These are phyloP conservation scores for Erigeron philadelphicus DNA, from an alignment of 140 eudicot genomes.

Conservation along the genomic window DNA sequence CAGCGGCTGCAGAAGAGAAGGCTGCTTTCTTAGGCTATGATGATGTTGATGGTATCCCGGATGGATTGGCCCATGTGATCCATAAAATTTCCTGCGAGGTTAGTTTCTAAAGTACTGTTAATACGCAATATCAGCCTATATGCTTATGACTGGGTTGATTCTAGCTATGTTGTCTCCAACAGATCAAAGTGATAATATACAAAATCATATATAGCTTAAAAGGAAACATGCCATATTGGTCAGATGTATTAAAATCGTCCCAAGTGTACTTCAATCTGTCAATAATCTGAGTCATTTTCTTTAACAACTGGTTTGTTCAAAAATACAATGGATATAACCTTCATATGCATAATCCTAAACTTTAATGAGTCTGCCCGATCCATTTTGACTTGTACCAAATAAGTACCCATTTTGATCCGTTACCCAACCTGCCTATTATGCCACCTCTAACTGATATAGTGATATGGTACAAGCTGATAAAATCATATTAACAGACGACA, in stretches of 20 bases:
- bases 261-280: too few relatives aligned
- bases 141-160: background rate
- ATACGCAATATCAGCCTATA: background rate
- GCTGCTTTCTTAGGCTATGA: constrained; percentile 35
- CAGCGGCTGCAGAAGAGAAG: constrained; percentile 40
- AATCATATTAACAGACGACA: background rate
- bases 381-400: background rate
- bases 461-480: constrained; percentile 10
- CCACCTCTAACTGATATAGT: background rate
- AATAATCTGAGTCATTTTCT: too few relatives aligned
- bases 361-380: background rate
- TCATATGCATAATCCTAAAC: background rate
- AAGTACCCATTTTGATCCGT: background rate
- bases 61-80: constrained; percentile 43
- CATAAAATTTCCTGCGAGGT: constrained; percentile 84
- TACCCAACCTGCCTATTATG: background rate
- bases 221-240: too few relatives aligned
- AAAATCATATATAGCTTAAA: too few relatives aligned
- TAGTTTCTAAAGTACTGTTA: constrained; percentile 6
- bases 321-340: background rate
- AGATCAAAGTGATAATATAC: background rate
- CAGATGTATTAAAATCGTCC: too few relatives aligned
- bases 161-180: background rate
- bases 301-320: too few relatives aligned
- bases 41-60: constrained; percentile 49